These are phyloP conservation scores for Backusella australiensis DNA, from an alignment of 192 early-diverging fungal genomes.

Conservation along the genomic window DNA sequence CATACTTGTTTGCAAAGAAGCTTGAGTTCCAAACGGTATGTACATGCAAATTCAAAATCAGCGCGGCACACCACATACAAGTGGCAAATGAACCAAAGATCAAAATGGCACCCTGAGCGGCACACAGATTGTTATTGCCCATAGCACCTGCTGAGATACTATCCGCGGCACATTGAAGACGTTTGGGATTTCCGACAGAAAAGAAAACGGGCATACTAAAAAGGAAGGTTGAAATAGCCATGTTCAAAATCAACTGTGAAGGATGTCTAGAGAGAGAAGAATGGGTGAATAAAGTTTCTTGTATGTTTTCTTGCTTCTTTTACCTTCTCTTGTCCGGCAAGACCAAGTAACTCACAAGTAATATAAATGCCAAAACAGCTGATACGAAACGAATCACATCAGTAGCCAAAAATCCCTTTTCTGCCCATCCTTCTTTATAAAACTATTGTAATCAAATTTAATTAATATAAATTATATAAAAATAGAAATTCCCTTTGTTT, in stretches of 20 bases:
- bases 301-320: too few relatives aligned
- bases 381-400: constrained; percentile 45
- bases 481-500: background rate
- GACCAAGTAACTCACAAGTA: constrained; percentile 45
- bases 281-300: too few relatives aligned
- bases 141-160: constrained; percentile 38
- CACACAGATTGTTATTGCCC: constrained; percentile 47
- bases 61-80: constrained; percentile 40
- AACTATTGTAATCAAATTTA: constrained; percentile 16
- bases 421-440: constrained; percentile 38
- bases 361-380: constrained; percentile 32
- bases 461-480: background rate
- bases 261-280: constrained; percentile 16
- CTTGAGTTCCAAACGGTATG: constrained; percentile 58
- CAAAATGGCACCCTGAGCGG: constrained; percentile 47
- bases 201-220: constrained; percentile 48
- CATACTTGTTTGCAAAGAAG: constrained; percentile 42
- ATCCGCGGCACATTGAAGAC: constrained; percentile 41
- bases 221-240: constrained; percentile 45
- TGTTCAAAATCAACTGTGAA: constrained; percentile 46
- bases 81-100: constrained; percentile 48
- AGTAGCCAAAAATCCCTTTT: constrained; percentile 42
- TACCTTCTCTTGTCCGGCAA: constrained; percentile 46
- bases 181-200: constrained; percentile 37
- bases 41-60: constrained; percentile 49